Conservation (phyloP, 306 rosid species). For the Sicyos edulis region DNA sequence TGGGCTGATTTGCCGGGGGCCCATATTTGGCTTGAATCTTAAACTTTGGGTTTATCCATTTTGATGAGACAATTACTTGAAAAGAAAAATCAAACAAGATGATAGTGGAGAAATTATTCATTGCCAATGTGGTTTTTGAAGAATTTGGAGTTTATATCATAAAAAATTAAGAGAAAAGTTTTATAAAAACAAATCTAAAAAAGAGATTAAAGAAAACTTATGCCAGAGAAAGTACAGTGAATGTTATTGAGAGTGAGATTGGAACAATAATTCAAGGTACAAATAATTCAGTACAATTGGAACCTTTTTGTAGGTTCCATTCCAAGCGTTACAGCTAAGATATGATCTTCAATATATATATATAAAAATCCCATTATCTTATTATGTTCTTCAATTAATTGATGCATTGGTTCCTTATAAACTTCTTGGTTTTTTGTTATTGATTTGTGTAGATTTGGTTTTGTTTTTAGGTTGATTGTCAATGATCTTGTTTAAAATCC, state of each 20-base stretch:
- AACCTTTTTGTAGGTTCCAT: background rate
- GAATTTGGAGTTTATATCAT: too few relatives aligned
- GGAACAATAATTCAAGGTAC: background rate
- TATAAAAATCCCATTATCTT: background rate
- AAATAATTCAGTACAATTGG: slow-evolving; percentile 1
- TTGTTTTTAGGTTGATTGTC: background rate
- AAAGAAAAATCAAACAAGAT: too few relatives aligned
- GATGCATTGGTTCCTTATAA: background rate
- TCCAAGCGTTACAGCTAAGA: background rate
- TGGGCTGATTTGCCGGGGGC: background rate
- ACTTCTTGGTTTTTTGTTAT: background rate
- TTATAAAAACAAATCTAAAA: background rate
- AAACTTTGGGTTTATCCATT: too few relatives aligned
- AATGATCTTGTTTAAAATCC: background rate
- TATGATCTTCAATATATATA: background rate
- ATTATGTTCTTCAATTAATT: background rate
- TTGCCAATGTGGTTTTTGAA: too few relatives aligned
- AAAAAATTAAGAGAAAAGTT: background rate
- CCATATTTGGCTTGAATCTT: background rate
- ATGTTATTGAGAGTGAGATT: background rate
- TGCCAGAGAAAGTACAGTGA: background rate
- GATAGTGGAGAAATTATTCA: too few relatives aligned
- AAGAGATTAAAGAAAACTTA: background rate
- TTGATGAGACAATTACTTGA: too few relatives aligned
- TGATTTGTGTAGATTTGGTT: background rate